phyloP scores from a whole-genome alignment of 202 grass and related monocot genomes.

The Hordeum pubiflorum region DNA sequence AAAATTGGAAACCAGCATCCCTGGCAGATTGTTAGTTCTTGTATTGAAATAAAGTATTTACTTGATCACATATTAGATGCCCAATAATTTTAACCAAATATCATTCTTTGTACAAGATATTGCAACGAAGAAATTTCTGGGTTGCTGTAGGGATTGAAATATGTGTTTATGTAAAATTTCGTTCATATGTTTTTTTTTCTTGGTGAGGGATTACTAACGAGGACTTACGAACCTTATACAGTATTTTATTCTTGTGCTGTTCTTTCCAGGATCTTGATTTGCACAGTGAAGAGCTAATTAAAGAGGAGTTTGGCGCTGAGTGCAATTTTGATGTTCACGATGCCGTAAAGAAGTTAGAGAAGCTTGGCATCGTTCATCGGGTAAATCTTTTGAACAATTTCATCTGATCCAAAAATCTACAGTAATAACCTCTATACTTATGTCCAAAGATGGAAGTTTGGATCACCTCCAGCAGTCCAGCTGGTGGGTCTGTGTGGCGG shows the following conservation, averaged over 20 bases:
- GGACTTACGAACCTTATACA: neutral
- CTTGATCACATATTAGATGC: neutral
- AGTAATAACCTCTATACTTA: neutral
- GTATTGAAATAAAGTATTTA: neutral
- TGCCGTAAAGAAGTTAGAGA: constrained; percentile 91
- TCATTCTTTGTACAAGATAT: neutral
- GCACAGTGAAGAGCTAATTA: constrained; percentile 76
- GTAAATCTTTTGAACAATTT: constrained; percentile 36
- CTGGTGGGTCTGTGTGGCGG: neutral
- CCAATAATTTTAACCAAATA: neutral
- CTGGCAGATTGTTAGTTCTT: neutral
- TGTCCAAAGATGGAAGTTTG: neutral
- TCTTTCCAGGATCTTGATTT: constrained; percentile 70
- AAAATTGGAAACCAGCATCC: neutral
- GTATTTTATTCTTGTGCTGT: neutral
- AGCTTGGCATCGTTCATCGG: constrained; percentile 76
- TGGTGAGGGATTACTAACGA: neutral
- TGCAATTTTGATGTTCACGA: constrained; percentile 98
- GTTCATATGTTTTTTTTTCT: neutral
- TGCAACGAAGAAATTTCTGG: constrained; percentile 1
- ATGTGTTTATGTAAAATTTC: neutral
- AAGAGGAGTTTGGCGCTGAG: constrained; percentile 69
- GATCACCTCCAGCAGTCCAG: neutral
- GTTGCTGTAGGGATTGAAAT: neutral
- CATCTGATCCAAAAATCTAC: neutral